A percentile compares a stretch with the other conserved stretches of the same genome.
phyloP scores from a whole-genome alignment of 78 protist species.

The Fonticula alba region DNA sequence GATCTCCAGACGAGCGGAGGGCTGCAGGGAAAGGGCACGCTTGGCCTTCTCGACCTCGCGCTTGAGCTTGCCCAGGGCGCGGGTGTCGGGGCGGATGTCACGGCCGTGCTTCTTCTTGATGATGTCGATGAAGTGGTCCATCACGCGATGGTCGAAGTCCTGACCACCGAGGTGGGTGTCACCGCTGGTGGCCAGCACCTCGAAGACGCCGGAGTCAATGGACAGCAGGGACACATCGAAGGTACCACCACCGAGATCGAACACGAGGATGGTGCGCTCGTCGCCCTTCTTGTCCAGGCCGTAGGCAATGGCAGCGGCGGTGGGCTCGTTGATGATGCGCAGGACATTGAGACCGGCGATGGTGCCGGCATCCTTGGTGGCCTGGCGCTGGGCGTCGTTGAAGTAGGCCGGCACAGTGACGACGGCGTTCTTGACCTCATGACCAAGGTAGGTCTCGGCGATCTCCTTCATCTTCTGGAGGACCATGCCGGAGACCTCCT shows the following conservation, averaged over 20 bases:
- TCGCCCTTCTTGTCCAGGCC: conserved; percentile 54
- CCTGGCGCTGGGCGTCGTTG: conserved; percentile 64
- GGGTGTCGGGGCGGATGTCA: conserved; percentile 36
- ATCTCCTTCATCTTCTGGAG: conserved; percentile 65
- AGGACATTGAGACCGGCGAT: conserved; percentile 52
- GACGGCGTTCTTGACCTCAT: conserved; percentile 66
- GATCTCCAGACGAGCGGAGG: conserved; percentile 69
- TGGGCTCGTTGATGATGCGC: conserved; percentile 98
- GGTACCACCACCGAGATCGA: conserved; percentile 99
- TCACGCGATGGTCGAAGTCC: conserved; percentile 92
- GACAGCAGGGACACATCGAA: conserved; percentile 94
- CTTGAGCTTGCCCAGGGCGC: conserved; percentile 72
- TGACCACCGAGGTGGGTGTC: conserved; percentile 98
- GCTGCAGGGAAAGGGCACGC: conserved; percentile 65
- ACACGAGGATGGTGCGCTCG: conserved; percentile 85
- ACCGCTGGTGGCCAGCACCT: conserved; percentile 95
- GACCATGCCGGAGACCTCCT: conserved; percentile 96
- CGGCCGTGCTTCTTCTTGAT: conserved; percentile 68
- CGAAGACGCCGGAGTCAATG: conserved; percentile 89
- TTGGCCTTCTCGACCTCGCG: conserved; percentile 88
- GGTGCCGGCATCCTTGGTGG: conserved; percentile 42
- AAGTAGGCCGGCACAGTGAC: conserved; percentile 96
- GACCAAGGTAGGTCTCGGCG: conserved; percentile 88
- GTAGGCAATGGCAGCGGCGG: conserved; percentile 92
- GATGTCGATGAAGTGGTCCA: conserved; percentile 58